Evolutionary conservation across 2,329 filamentous ascomycete genomes (phyloP).

Genomic region (Aspergillus ustus): DNA sequence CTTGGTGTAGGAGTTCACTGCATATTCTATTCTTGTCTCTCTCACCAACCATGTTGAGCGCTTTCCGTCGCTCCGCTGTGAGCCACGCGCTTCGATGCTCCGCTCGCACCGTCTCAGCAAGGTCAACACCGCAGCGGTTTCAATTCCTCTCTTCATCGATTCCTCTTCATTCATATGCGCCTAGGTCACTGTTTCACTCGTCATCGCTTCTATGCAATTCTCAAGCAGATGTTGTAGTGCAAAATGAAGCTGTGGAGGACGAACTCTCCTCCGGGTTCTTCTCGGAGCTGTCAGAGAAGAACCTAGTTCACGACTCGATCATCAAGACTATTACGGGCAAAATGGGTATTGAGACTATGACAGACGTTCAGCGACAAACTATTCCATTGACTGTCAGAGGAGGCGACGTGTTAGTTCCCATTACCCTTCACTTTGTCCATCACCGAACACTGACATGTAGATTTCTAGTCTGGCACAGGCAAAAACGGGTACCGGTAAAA

Average conservation of each 20-base stretch:
- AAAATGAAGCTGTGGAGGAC: slow-evolving; percentile 17
- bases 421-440: not conserved
- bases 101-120: slow-evolving; percentile 33
- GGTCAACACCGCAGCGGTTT: slow-evolving; percentile 34
- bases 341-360: slow-evolving; percentile 85
- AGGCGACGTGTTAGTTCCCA: slow-evolving; percentile 71
- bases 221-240: slow-evolving; percentile 30
- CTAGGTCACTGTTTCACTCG: slow-evolving; percentile 38
- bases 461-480: slow-evolving; percentile 78
- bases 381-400: slow-evolving; percentile 81
- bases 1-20: not conserved
- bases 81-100: slow-evolving; percentile 42
- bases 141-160: slow-evolving; percentile 32
- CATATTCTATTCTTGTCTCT: not conserved
- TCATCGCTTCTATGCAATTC: slow-evolving; percentile 33
- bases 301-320: slow-evolving; percentile 65
- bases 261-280: slow-evolving; percentile 11
- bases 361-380: slow-evolving; percentile 84
- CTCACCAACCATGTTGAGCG: slow-evolving; percentile 42
- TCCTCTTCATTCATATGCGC: slow-evolving; percentile 22
- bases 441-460: slow-evolving; percentile 26
- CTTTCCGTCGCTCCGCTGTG: slow-evolving; percentile 45
- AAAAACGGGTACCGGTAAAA: slow-evolving; percentile 97
- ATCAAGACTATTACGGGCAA: slow-evolving; percentile 70
- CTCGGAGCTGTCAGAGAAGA: slow-evolving; percentile 36